Evolutionary conservation across 805 yeast species (phyloP).

Genomic region (Schizosaccharomyces japonicus): DNA sequence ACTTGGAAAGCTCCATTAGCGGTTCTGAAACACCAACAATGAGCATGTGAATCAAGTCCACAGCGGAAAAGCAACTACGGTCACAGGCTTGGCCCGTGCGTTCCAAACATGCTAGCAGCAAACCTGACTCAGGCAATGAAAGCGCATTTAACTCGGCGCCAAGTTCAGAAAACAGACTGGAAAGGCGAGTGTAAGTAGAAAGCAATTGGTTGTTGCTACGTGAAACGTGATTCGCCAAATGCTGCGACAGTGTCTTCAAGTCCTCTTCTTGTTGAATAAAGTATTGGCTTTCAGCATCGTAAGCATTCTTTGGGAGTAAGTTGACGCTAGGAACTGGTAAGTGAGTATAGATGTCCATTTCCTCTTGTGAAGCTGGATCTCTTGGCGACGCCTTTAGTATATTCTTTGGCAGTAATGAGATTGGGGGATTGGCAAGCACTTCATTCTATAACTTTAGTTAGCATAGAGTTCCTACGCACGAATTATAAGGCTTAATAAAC

Average conservation of each 20-base stretch:
- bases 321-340: not conserved
- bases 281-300: not conserved
- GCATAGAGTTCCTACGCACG: not conserved
- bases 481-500: too few relatives aligned
- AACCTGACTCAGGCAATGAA: slow-evolving; percentile 22
- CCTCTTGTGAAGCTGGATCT: slow-evolving; percentile 24
- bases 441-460: slow-evolving; percentile 22
- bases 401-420: slow-evolving; percentile 28
- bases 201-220: not conserved
- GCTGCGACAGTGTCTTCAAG: not conserved
- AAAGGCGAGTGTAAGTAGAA: slow-evolving; percentile 21
- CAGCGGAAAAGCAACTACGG: slow-evolving; percentile 27
- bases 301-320: not conserved
- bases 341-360: not conserved
- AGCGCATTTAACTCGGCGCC: slow-evolving; percentile 48
- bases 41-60: slow-evolving; percentile 28
- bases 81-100: slow-evolving; percentile 73
- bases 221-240: not conserved
- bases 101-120: slow-evolving; percentile 37
- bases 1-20: slow-evolving; percentile 45
- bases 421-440: slow-evolving; percentile 33
- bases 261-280: not conserved
- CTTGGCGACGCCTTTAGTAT: slow-evolving; percentile 37
- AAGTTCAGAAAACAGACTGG: slow-evolving; percentile 47
- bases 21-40: slow-evolving; percentile 44